These are phyloP conservation scores for Lactarius vividus DNA, from an alignment of 768 basidiomycete genomes.

Conservation along the genomic window DNA sequence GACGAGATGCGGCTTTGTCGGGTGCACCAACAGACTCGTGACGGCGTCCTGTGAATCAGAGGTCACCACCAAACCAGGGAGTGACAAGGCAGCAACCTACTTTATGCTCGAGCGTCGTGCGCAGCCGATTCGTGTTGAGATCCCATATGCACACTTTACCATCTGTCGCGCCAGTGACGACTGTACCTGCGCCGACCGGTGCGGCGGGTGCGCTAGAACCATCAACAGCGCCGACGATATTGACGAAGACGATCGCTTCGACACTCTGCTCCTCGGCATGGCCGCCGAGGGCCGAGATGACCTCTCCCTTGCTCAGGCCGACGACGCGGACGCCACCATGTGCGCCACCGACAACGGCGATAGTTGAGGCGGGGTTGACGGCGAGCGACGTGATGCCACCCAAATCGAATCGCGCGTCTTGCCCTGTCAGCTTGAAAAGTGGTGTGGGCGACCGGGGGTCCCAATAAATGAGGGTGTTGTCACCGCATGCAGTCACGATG, in stretches of 20 bases:
- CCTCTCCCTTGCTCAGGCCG: conserved; percentile 81
- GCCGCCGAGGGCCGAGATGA: conserved; percentile 73
- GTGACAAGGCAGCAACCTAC: conserved; percentile 43
- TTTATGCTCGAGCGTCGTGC: conserved; percentile 78
- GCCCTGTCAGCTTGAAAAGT: conserved; percentile 71
- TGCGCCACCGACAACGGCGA: conserved; percentile 89
- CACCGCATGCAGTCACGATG: conserved; percentile 82
- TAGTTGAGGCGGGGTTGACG: conserved; percentile 78
- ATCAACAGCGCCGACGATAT: conserved; percentile 56
- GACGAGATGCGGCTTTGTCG: conserved; percentile 68
- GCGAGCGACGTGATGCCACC: conserved; percentile 86
- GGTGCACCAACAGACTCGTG: conserved; percentile 73
- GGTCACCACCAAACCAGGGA: background rate
- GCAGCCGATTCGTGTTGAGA: conserved; percentile 76
- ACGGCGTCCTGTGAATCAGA: conserved; percentile 67
- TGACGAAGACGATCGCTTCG: conserved; percentile 82
- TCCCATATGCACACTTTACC: conserved; percentile 97
- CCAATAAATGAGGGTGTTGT: conserved; percentile 85
- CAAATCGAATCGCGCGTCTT: conserved; percentile 72
- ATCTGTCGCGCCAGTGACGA: conserved; percentile 88
- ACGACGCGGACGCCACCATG: conserved; percentile 85
- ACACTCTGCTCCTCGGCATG: conserved; percentile 87
- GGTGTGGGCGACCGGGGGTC: conserved; percentile 80
- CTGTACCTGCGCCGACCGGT: conserved; percentile 54
- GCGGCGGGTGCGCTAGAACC: conserved; percentile 51